phyloP scores from a whole-genome alignment of 192 early-diverging fungal species.

The Gryganskiella cystojenkinii region DNA sequence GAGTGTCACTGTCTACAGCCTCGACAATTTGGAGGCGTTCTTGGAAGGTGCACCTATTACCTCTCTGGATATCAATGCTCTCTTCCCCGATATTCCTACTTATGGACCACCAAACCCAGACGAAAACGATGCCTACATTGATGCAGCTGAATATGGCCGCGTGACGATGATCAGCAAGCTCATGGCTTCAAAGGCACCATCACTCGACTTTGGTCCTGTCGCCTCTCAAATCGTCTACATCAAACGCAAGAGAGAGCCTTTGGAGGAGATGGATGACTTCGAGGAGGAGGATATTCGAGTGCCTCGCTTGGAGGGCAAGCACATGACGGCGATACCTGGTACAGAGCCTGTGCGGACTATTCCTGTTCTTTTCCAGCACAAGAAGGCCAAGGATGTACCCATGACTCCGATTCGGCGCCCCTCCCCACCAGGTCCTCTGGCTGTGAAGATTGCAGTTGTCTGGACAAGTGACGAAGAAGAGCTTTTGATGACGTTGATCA shows the following conservation, averaged over 20 bases:
- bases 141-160: conserved; percentile 63
- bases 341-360: conserved; percentile 54
- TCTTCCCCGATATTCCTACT: conserved; percentile 60
- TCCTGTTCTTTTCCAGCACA: conserved; percentile 45
- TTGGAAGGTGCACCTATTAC: conserved; percentile 41
- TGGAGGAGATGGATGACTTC: conserved; percentile 48
- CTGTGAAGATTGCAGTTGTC: conserved; percentile 24
- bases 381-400: conserved; percentile 39
- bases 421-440: conserved; percentile 31
- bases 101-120: conserved; percentile 66
- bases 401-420: conserved; percentile 39
- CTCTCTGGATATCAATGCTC: conserved; percentile 50
- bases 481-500: conserved; percentile 62
- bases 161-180: conserved; percentile 56
- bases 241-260: conserved; percentile 39
- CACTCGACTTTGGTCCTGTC: conserved; percentile 40
- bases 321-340: conserved; percentile 58
- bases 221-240: conserved; percentile 44
- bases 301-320: conserved; percentile 49
- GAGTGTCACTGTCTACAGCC: conserved; percentile 42
- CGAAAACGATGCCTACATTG: conserved; percentile 63
- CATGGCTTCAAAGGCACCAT: conserved; percentile 37
- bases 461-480: conserved; percentile 70
- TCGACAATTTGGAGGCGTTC: conserved; percentile 43
- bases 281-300: conserved; percentile 33